Evolutionary conservation across 495 filamentous ascomycete genomes (phyloP).

Genomic region (Parachaetomium inaequale): DNA sequence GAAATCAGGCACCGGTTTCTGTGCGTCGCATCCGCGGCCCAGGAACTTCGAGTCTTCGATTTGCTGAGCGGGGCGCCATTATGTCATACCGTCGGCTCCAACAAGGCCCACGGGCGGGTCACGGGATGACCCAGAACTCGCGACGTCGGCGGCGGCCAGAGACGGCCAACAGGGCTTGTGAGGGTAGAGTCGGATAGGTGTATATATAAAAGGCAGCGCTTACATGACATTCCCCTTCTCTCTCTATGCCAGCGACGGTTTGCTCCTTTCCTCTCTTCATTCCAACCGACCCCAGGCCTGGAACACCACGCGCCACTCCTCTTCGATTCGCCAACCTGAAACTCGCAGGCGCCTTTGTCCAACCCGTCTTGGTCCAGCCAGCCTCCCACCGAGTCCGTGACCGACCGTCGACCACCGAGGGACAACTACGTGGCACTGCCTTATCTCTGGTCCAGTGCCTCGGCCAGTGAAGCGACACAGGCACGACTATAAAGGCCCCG

Average conservation of each 20-base stretch:
- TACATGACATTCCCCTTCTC: background rate
- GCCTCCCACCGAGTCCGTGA: constrained; percentile 3
- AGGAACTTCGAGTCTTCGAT: background rate
- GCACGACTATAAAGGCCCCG: background rate
- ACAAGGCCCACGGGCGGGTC: constrained; percentile 12
- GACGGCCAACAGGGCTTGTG: background rate
- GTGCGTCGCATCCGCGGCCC: background rate
- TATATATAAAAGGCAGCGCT: background rate
- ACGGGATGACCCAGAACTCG: background rate
- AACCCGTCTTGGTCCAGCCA: constrained; percentile 6
- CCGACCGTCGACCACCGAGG: background rate
- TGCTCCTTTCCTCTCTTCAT: constrained; percentile 1
- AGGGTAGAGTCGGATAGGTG: constrained; percentile 3
- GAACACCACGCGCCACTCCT: background rate
- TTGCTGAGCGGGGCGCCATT: constrained; percentile 7
- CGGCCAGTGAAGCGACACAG: constrained; percentile 4
- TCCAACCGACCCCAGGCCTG: background rate
- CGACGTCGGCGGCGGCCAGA: background rate
- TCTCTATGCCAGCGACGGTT: constrained; percentile 1
- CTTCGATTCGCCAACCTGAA: constrained; percentile 1
- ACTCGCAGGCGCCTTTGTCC: constrained; percentile 15
- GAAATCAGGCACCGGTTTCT: background rate
- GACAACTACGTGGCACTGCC: constrained; percentile 12
- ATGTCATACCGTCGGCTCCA: constrained; percentile 22
- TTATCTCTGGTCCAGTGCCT: background rate